Evolutionary conservation across 1,284 basidiomycete genomes (phyloP).

Genomic region (Pterulicium gracile): DNA sequence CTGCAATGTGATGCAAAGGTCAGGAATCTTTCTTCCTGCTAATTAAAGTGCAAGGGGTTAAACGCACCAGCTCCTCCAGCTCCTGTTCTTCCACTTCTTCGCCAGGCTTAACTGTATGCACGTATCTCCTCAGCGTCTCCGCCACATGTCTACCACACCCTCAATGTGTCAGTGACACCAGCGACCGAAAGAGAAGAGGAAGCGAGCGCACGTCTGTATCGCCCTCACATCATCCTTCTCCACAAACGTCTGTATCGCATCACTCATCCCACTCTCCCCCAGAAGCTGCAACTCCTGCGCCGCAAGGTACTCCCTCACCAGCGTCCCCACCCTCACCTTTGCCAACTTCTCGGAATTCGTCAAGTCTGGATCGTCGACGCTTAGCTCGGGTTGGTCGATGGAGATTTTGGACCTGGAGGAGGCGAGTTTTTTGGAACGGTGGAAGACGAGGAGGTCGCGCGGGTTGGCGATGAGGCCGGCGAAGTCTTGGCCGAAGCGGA

Average conservation of each 20-base stretch:
- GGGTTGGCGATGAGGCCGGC: constrained; percentile 89
- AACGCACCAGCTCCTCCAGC: constrained; percentile 60
- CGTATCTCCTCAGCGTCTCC: constrained; percentile 48
- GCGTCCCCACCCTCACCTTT: constrained; percentile 60
- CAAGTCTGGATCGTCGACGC: constrained; percentile 64
- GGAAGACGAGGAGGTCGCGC: constrained; percentile 84
- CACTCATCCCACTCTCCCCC: constrained; percentile 78
- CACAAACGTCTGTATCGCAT: constrained; percentile 87
- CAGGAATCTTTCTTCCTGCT: too few relatives aligned
- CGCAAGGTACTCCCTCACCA: constrained; percentile 82
- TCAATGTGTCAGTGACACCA: constrained; percentile 25
- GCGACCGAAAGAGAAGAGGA: constrained; percentile 2
- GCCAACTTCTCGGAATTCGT: constrained; percentile 55
- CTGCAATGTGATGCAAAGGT: constrained; percentile 23
- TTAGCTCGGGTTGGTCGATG: constrained; percentile 61
- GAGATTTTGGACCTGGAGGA: constrained; percentile 38
- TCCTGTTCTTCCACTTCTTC: constrained; percentile 67
- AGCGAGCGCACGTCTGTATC: constrained; percentile 62
- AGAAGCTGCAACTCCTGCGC: constrained; percentile 86
- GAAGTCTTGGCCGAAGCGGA: constrained; percentile 95
- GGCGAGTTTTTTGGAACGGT: constrained; percentile 65
- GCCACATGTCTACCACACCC: constrained; percentile 50
- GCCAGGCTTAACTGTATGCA: constrained; percentile 51
- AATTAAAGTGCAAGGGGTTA: constrained; percentile 4
- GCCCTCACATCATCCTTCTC: constrained; percentile 93